Evolutionary conservation across 179 eudicot species (phyloP).

Genomic region (Actinidia chinensis): DNA sequence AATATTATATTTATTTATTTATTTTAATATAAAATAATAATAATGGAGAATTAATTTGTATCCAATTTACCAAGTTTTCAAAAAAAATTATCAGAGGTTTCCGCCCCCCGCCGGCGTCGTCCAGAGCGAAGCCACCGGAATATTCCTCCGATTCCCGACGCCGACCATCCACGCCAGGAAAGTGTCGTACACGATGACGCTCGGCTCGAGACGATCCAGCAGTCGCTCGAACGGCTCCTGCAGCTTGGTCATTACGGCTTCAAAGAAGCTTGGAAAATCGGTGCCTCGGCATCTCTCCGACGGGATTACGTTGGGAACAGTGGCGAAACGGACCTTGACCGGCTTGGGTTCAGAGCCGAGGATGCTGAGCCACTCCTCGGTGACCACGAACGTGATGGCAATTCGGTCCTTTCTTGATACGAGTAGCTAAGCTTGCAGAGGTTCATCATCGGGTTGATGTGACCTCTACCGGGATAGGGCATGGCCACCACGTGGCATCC

Average conservation of each 20-base stretch:
- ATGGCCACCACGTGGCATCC: slow-evolving; percentile 51
- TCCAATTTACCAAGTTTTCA: too few relatives aligned
- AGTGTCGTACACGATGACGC: slow-evolving; percentile 39
- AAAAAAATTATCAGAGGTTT: too few relatives aligned
- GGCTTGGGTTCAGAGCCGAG: slow-evolving; percentile 40
- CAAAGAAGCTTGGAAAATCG: slow-evolving; percentile 35
- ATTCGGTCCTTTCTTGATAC: slow-evolving; percentile 19
- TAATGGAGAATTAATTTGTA: too few relatives aligned
- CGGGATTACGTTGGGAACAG: slow-evolving; percentile 61
- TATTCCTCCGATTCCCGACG: slow-evolving; percentile 35
- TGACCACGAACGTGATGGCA: slow-evolving; percentile 48
- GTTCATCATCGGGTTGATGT: slow-evolving; percentile 68
- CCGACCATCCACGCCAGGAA: slow-evolving; percentile 40
- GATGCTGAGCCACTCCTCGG: slow-evolving; percentile 63
- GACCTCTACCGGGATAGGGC: slow-evolving; percentile 70
- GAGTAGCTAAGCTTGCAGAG: slow-evolving; percentile 49
- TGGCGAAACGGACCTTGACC: slow-evolving; percentile 31
- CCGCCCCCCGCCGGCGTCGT: too few relatives aligned
- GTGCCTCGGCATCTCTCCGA: slow-evolving; percentile 52
- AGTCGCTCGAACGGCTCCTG: slow-evolving; percentile 52
- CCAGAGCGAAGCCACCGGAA: slow-evolving; percentile 48
- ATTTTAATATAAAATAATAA: too few relatives aligned
- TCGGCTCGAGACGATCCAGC: slow-evolving; percentile 31
- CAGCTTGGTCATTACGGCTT: slow-evolving; percentile 42
- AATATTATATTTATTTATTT: too few relatives aligned